A percentile compares a stretch with the other conserved stretches of the same genome.
Evolutionary conservation across 345 rosid genomes (phyloP).

Genomic region (Punica granatum): DNA sequence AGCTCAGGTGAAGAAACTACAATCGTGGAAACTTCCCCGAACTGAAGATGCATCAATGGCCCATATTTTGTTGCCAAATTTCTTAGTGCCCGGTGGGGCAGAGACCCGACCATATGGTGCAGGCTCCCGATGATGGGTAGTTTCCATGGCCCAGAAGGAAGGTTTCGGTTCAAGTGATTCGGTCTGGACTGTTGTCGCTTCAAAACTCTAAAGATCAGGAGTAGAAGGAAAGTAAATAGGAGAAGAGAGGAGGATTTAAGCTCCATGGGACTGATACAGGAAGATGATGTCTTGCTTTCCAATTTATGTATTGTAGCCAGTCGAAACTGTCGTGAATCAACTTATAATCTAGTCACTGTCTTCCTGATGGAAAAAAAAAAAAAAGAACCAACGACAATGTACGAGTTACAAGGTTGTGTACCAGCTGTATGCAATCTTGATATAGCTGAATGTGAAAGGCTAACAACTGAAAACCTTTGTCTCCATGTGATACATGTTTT

Average conservation of each 20-base stretch:
- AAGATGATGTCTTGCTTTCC: too few species aligned
- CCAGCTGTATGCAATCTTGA: too few species aligned
- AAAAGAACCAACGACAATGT: too few species aligned
- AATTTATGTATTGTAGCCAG: too few species aligned
- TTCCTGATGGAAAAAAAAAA: too few species aligned
- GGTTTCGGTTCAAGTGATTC: not conserved
- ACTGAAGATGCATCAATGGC: slow-evolving; percentile 17
- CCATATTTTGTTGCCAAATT: slow-evolving; percentile 2
- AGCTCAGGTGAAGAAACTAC: slow-evolving; percentile 20
- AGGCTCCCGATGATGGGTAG: slow-evolving; percentile 29
- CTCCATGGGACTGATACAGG: not conserved
- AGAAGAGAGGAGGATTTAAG: not conserved
- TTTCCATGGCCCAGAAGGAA: slow-evolving; percentile 31
- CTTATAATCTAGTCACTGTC: too few species aligned
- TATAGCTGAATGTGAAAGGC: too few species aligned
- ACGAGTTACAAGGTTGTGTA: too few species aligned
- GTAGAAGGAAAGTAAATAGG: not conserved
- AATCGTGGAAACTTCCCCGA: slow-evolving; percentile 16
- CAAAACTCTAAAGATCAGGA: not conserved
- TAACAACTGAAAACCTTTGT: too few species aligned
- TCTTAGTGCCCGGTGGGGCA: slow-evolving; percentile 15
- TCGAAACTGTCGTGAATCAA: too few species aligned
- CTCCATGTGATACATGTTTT: too few species aligned
- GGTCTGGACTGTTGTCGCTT: not conserved
- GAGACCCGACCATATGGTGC: slow-evolving; percentile 17